A percentile compares a stretch with the other conserved stretches of the same genome.
These are phyloP conservation scores for Botrytis sinoallii DNA, from an alignment of 2,329 filamentous ascomycete species.

Conservation along the genomic window DNA sequence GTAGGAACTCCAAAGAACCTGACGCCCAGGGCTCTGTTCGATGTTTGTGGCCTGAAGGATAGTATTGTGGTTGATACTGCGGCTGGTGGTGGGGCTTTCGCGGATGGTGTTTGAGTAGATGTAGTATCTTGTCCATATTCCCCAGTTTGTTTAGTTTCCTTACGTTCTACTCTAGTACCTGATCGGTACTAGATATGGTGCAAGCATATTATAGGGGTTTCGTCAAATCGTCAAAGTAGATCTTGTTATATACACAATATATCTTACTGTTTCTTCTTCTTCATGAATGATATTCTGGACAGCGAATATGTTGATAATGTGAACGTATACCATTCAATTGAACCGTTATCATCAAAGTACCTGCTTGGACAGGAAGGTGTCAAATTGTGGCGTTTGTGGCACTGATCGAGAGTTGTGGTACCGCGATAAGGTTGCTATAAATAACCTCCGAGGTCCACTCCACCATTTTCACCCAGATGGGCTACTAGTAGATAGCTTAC, in stretches of 20 bases:
- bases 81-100: constrained; percentile 25
- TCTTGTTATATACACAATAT: neutral
- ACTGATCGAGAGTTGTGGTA: neutral
- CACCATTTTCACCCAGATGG: neutral
- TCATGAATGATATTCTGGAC: neutral
- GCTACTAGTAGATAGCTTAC: neutral
- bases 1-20: constrained; percentile 44
- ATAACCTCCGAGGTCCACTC: neutral
- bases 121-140: neutral
- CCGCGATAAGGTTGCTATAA: neutral
- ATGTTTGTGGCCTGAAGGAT: constrained; percentile 51
- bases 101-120: constrained; percentile 23
- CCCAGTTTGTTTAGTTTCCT: neutral
- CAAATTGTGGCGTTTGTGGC: neutral
- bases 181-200: neutral
- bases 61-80: constrained; percentile 47
- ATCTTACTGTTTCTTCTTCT: neutral
- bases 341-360: neutral
- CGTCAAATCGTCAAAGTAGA: constrained; percentile 1
- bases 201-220: neutral
- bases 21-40: constrained; percentile 49
- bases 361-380: neutral
- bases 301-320: neutral
- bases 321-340: neutral
- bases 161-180: neutral